These are phyloP conservation scores for Ophiostoma sp. DNA, from an alignment of 2,329 filamentous ascomycete genomes.

Conservation along the genomic window DNA sequence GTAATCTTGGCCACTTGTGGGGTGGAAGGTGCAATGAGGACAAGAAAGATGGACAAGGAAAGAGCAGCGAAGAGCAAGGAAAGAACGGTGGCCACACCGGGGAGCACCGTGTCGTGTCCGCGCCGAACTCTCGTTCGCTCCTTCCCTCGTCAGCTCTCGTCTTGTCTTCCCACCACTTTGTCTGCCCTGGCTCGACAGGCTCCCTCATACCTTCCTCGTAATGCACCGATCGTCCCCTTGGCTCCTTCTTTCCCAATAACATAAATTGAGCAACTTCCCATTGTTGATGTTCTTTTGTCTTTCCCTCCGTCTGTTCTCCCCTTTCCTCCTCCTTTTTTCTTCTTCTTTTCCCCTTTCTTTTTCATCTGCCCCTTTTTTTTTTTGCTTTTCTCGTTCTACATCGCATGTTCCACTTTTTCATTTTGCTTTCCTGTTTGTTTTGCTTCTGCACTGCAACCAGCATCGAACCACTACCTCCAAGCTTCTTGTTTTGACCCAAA, in stretches of 20 bases:
- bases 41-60: background rate
- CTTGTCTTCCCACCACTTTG: background rate
- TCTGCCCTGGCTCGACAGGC: background rate
- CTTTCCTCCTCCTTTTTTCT: conserved; percentile 34
- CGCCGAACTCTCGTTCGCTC: background rate
- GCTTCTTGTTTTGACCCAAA: background rate
- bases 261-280: background rate
- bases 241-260: conserved; percentile 11
- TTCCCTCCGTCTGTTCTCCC: conserved; percentile 37
- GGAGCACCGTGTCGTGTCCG: background rate
- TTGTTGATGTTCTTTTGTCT: conserved; percentile 7
- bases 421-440: background rate
- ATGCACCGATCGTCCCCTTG: background rate
- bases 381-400: conserved; percentile 26
- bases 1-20: background rate
- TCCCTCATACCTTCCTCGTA: background rate
- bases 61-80: background rate
- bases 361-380: background rate
- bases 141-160: conserved; percentile 12
- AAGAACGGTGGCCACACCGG: background rate
- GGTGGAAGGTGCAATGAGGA: background rate
- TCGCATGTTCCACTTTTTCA: conserved; percentile 30
- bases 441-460: background rate
- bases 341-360: background rate
- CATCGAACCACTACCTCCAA: background rate